Percentiles rank a stretch among this genome's conserved stretches.
These are phyloP conservation scores for Blumeriella jaapii DNA, from an alignment of 2,329 filamentous ascomycete genomes.

Conservation along the genomic window DNA sequence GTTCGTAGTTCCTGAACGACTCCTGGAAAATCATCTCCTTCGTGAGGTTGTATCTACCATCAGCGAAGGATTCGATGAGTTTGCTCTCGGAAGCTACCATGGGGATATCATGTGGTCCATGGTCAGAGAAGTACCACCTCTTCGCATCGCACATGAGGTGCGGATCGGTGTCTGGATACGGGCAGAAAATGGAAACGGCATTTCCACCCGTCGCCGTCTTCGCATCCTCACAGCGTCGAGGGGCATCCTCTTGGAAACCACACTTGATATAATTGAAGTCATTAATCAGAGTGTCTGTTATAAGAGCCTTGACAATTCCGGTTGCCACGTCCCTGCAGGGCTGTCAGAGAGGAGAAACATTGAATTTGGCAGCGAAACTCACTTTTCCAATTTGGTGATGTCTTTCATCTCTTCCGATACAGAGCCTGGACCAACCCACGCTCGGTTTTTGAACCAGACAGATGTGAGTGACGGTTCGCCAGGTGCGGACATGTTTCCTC, in stretches of 20 bases:
- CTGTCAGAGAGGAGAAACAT: neutral
- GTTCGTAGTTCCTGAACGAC: constrained; percentile 3
- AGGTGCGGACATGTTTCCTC: neutral
- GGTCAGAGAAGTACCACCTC: constrained; percentile 6
- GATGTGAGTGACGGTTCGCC: constrained; percentile 3
- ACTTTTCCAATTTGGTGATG: constrained; percentile 3
- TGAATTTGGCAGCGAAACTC: too few relatives aligned
- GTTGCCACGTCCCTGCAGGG: constrained; percentile 2
- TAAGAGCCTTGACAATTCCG: constrained; percentile 1
- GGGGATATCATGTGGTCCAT: neutral
- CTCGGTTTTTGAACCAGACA: neutral
- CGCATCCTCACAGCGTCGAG: constrained; percentile 1
- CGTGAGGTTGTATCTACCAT: constrained; percentile 2
- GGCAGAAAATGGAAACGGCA: constrained; percentile 3
- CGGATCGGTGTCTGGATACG: constrained; percentile 4
- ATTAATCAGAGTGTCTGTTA: constrained; percentile 1
- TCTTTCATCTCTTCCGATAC: constrained; percentile 1
- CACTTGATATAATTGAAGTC: constrained; percentile 9
- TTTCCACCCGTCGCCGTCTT: neutral
- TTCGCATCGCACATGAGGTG: constrained; percentile 6
- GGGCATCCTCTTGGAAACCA: constrained; percentile 2
- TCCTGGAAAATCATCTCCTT: neutral
- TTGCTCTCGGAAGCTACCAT: constrained; percentile 2
- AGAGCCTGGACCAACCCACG: constrained; percentile 2
- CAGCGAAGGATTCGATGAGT: constrained; percentile 3